phyloP scores from a whole-genome alignment of 371 early-diverging fungal species.

The Mortierella sp. region DNA sequence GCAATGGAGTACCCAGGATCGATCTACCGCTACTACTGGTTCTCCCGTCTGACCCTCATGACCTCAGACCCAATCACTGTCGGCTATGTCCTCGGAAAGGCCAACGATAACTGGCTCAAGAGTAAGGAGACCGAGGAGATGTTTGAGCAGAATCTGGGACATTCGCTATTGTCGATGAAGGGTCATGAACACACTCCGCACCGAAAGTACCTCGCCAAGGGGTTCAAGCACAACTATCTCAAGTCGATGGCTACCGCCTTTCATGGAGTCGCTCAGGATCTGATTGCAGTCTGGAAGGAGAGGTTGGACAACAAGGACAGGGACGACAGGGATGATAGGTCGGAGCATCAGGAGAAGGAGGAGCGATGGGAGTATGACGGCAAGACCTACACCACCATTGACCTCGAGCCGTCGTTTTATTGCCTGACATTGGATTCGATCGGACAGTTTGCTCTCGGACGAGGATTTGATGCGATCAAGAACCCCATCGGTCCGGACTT shows the following conservation, averaged over 20 bases:
- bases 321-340: neutral
- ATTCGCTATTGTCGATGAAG: conserved; percentile 44
- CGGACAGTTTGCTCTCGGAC: conserved; percentile 49
- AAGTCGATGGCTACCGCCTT: conserved; percentile 50
- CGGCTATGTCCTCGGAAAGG: conserved; percentile 51
- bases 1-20: conserved; percentile 52
- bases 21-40: conserved; percentile 55
- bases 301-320: neutral
- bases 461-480: conserved; percentile 49
- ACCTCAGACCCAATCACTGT: conserved; percentile 53
- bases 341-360: neutral
- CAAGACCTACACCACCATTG: conserved; percentile 31
- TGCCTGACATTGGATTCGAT: conserved; percentile 50
- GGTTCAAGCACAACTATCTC: conserved; percentile 51
- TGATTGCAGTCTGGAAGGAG: conserved; percentile 32
- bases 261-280: conserved; percentile 34
- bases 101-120: conserved; percentile 57
- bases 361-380: conserved; percentile 24
- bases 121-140: conserved; percentile 39
- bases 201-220: conserved; percentile 34
- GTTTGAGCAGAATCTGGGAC: conserved; percentile 49
- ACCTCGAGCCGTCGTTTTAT: conserved; percentile 52
- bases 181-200: conserved; percentile 29
- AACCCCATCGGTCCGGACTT: conserved; percentile 44
- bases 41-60: conserved; percentile 45